Conservation (phyloP, 768 basidiomycete species). For the Boletus subcaerulescens region DNA sequence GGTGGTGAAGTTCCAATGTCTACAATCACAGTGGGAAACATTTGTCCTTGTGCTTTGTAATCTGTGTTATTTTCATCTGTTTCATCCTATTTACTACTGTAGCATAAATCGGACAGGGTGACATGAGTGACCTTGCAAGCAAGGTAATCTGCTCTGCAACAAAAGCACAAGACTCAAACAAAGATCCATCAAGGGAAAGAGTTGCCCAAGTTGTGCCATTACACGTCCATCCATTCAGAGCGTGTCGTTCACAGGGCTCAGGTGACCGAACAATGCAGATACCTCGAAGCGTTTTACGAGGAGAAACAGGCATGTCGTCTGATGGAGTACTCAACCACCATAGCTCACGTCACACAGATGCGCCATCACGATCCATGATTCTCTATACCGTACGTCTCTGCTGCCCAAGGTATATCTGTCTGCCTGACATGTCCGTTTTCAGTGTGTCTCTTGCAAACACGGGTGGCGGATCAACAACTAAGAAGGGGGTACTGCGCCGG, state of each 20-base stretch:
- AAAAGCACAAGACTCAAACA: slow-evolving; percentile 87
- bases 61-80: too few relatives aligned
- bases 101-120: too few relatives aligned
- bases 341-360: too few relatives aligned
- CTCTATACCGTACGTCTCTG: slow-evolving; percentile 80
- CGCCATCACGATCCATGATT: slow-evolving; percentile 87
- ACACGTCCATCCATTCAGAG: slow-evolving; percentile 21
- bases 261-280: slow-evolving; percentile 88
- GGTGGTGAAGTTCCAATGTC: too few relatives aligned
- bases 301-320: slow-evolving; percentile 68
- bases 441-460: slow-evolving; percentile 76
- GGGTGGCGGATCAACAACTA: slow-evolving; percentile 85
- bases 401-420: not conserved
- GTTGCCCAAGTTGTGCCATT: slow-evolving; percentile 56
- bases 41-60: too few relatives aligned
- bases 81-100: too few relatives aligned
- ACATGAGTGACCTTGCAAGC: too few relatives aligned
- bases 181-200: slow-evolving; percentile 72
- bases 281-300: slow-evolving; percentile 83
- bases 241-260: slow-evolving; percentile 27
- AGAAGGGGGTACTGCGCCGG: not conserved
- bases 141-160: slow-evolving; percentile 60
- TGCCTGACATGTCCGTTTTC: slow-evolving; percentile 10
- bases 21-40: too few relatives aligned
- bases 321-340: not conserved